Evolutionary conservation across 352 stramenopile species (phyloP).

Genomic region (Globisporangium radiosum): DNA sequence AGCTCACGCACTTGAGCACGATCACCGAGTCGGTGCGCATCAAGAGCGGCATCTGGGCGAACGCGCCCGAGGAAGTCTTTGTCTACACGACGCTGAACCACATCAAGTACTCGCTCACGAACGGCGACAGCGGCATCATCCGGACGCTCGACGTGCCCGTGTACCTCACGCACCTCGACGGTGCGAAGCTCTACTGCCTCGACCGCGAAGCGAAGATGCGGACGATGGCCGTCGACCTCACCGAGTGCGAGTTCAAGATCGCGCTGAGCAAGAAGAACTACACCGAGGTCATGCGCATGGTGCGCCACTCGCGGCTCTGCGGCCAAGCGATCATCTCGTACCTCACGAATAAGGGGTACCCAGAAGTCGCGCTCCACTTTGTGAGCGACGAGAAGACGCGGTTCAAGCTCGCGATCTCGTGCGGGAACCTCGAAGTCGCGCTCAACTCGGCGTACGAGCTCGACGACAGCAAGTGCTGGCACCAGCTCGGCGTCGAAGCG

Average conservation of each 20-base stretch:
- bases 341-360: slow-evolving; percentile 98
- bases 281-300: slow-evolving; percentile 98
- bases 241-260: slow-evolving; percentile 99
- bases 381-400: slow-evolving; percentile 97
- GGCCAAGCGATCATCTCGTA: slow-evolving; percentile 99
- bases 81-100: slow-evolving; percentile 97
- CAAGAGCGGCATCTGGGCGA: slow-evolving; percentile 93
- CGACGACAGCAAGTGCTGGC: slow-evolving; percentile 95
- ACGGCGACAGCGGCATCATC: slow-evolving; percentile 97
- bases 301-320: slow-evolving; percentile 94
- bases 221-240: slow-evolving; percentile 96
- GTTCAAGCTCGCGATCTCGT: slow-evolving; percentile 98
- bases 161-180: slow-evolving; percentile 94
- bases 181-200: slow-evolving; percentile 94
- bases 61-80: slow-evolving; percentile 91
- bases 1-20: slow-evolving; percentile 96
- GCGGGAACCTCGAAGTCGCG: slow-evolving; percentile 98
- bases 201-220: slow-evolving; percentile 96
- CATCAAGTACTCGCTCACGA: slow-evolving; percentile 91
- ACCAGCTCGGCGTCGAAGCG: slow-evolving; percentile 95
- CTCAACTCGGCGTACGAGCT: slow-evolving; percentile 96
- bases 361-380: slow-evolving; percentile 99
- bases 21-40: slow-evolving; percentile 97
- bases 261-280: slow-evolving; percentile 93
- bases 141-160: slow-evolving; percentile 96